A percentile compares a stretch with the other conserved stretches of the same genome.
These are phyloP conservation scores for Neonectria sp. DNA, from an alignment of 2,329 filamentous ascomycete genomes.

Conservation along the genomic window DNA sequence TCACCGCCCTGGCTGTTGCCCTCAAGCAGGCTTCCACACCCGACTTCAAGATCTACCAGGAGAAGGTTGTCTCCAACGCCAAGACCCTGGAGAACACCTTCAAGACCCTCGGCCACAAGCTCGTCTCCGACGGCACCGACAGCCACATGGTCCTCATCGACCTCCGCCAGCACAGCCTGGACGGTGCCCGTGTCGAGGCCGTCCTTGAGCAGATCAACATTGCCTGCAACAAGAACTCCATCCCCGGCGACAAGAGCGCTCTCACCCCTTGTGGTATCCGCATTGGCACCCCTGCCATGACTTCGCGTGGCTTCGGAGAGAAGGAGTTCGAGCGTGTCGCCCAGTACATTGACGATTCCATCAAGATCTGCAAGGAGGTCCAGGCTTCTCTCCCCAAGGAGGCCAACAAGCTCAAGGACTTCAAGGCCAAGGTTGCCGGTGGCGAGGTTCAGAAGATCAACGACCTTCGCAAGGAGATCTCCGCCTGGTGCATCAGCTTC, in stretches of 20 bases:
- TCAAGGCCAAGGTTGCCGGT: slow-evolving; percentile 90
- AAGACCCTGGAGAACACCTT: slow-evolving; percentile 90
- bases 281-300: slow-evolving; percentile 98
- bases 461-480: slow-evolving; percentile 89
- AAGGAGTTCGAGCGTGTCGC: slow-evolving; percentile 94
- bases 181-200: slow-evolving; percentile 95
- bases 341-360: slow-evolving; percentile 87
- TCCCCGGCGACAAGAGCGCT: slow-evolving; percentile 97
- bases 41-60: slow-evolving; percentile 95
- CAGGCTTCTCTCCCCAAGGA: slow-evolving; percentile 91
- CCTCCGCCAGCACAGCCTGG: slow-evolving; percentile 87
- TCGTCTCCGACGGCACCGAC: slow-evolving; percentile 96
- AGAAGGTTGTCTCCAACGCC: slow-evolving; percentile 93
- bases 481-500: slow-evolving; percentile 89
- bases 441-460: slow-evolving; percentile 88
- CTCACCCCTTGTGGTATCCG: slow-evolving; percentile 95
- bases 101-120: slow-evolving; percentile 91
- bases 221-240: slow-evolving; percentile 99
- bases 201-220: slow-evolving; percentile 99
- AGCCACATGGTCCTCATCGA: slow-evolving; percentile 98
- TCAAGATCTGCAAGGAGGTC: slow-evolving; percentile 92
- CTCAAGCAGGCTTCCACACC: slow-evolving; percentile 92
- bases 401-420: slow-evolving; percentile 99
- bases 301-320: slow-evolving; percentile 91
- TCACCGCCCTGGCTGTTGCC: slow-evolving; percentile 95